Evolutionary conservation across 805 yeast species (phyloP), one percentile per base, ranked within the genome.

Genomic region (Yarrowia phangngaensis): DNA sequence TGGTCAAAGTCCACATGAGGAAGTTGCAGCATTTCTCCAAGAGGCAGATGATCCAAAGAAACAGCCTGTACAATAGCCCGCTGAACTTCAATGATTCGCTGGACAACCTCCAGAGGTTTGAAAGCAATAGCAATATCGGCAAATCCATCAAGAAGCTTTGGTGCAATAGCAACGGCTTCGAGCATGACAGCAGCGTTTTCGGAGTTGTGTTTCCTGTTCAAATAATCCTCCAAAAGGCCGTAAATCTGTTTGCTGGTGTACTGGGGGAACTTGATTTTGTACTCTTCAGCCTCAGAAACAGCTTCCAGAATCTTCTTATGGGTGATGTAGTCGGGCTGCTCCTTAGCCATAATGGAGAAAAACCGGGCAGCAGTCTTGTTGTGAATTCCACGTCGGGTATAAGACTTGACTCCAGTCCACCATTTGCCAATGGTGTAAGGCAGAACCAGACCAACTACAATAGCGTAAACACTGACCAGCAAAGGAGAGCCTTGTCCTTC

Each of bases 351-450:
- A 54, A 75, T 73, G 57, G 84, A 82, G 35, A 85, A 80, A 60
- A 84, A 85, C 50, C 70, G 62, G 3, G 84, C 76, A 4, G 98
- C 95, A n/a, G 97, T 84, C 20, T 78, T 76, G 41, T 83, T 80
- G 55, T 84, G 85, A 52, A 92, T 71, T 4, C 95, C 96, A 56
- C 78, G 79, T 57, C 81, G 84, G 20, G 96, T 92, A 60, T 78
- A 79, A 3, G 82, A 70, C 62, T 82, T 84, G 46, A 87, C 86
- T 49, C 78, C 79, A 35, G 71, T 70, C 99, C 99, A 92, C 96
- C 97, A 90, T 20, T 71, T 70, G 30, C 87, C 84, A 22, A 94
- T 97, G 36, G 84, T 65, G 48, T 71, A 70, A 2, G 98, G 98
- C 51, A 92, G 73, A 4, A 85, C 70, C 4, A 83, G 70, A 15